phyloP scores from a whole-genome alignment of 1,139 yeast genomes.

The Schizosaccharomyces versatilis region DNA sequence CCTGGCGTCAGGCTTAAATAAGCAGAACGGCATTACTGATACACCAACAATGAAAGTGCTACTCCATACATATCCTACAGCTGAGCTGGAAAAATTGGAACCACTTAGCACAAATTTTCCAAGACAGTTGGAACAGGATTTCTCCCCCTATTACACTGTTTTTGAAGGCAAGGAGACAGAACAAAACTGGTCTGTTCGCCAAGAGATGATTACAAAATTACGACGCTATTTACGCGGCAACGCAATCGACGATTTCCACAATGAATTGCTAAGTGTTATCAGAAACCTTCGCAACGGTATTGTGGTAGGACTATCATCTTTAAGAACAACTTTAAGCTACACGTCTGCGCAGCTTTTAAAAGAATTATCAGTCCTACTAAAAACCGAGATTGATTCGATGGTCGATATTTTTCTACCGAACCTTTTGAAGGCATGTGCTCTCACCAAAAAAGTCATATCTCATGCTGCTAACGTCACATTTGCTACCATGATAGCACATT shows the following conservation, averaged over 20 bases:
- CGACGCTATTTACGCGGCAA: constrained; percentile 45
- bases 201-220: constrained; percentile 33
- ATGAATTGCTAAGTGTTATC: constrained; percentile 26
- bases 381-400: constrained; percentile 33
- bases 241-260: constrained; percentile 23
- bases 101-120: neutral
- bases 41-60: neutral
- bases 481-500: constrained; percentile 36
- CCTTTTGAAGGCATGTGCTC: constrained; percentile 41
- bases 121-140: neutral
- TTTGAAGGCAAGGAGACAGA: constrained; percentile 78
- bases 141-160: constrained; percentile 17
- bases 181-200: constrained; percentile 62
- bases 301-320: constrained; percentile 40
- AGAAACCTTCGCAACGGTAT: constrained; percentile 36
- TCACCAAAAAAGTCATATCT: constrained; percentile 63
- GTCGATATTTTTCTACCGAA: constrained; percentile 39
- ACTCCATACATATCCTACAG: neutral
- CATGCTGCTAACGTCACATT: constrained; percentile 48
- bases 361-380: constrained; percentile 37
- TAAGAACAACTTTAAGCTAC: constrained; percentile 63
- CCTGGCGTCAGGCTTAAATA: neutral
- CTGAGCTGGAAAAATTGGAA: neutral
- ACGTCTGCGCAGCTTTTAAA: constrained; percentile 63
- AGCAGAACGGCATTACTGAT: neutral